These are phyloP conservation scores for Saccharomycopsis sp. DNA, from an alignment of 805 yeast species.

Conservation along the genomic window DNA sequence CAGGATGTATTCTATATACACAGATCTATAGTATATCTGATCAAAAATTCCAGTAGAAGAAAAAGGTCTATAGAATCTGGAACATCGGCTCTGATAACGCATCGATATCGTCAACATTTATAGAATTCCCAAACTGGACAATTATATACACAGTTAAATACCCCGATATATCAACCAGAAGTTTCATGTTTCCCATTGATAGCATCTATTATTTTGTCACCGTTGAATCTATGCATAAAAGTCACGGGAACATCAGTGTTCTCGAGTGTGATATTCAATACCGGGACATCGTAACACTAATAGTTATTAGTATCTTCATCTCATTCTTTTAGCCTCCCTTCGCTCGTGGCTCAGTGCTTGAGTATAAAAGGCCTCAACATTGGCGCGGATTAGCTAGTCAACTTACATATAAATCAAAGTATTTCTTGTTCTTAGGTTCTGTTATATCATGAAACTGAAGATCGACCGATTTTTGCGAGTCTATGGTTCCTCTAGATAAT, in stretches of 20 bases:
- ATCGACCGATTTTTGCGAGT: slow-evolving; percentile 25
- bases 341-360: background rate
- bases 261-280: slow-evolving; percentile 54
- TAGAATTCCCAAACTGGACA: too few species aligned
- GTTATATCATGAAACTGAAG: slow-evolving; percentile 51
- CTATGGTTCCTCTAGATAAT: slow-evolving; percentile 28
- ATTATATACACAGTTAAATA: too few species aligned
- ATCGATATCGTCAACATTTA: too few species aligned
- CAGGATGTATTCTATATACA: too few species aligned
- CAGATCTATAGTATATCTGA: too few species aligned
- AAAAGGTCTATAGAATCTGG: too few species aligned
- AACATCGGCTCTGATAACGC: too few species aligned
- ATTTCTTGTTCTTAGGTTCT: slow-evolving; percentile 48
- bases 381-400: background rate
- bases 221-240: slow-evolving; percentile 62
- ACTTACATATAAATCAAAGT: slow-evolving; percentile 55
- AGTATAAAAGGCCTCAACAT: background rate
- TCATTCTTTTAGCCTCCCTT: too few species aligned
- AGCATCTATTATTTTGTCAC: slow-evolving; percentile 48
- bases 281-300: slow-evolving; percentile 69
- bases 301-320: slow-evolving; percentile 5
- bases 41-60: too few species aligned
- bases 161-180: too few species aligned
- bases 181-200: slow-evolving; percentile 30
- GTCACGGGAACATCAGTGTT: slow-evolving; percentile 43